Conservation (phyloP, 2,329 filamentous ascomycete species). For the Calonectria fujianensis region DNA sequence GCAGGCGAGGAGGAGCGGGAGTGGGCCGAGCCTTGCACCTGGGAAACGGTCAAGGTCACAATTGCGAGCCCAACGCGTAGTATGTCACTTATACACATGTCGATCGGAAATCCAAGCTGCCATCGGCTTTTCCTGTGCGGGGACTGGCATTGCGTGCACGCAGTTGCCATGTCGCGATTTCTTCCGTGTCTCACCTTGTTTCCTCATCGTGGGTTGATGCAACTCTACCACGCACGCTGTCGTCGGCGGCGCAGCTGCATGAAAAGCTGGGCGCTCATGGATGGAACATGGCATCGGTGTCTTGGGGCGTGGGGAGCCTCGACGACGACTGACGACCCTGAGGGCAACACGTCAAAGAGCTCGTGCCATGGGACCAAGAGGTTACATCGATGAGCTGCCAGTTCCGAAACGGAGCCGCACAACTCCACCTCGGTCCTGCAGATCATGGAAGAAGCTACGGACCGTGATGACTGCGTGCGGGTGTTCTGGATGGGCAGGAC, state of each 20-base stretch:
- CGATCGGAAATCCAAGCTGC: neutral
- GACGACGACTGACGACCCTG: slow-evolving; percentile 25
- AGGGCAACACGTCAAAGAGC: slow-evolving; percentile 27
- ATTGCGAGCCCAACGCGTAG: neutral
- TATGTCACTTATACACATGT: slow-evolving; percentile 2
- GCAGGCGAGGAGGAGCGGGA: slow-evolving; percentile 27
- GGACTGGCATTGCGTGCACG: slow-evolving; percentile 20
- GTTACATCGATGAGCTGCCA: slow-evolving; percentile 36
- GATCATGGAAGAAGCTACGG: slow-evolving; percentile 36
- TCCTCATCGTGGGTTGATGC: slow-evolving; percentile 30
- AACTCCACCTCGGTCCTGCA: slow-evolving; percentile 36
- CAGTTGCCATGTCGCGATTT: slow-evolving; percentile 19
- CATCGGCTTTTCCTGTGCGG: neutral
- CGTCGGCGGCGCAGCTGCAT: slow-evolving; percentile 36
- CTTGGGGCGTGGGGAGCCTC: slow-evolving; percentile 34
- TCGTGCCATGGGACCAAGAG: slow-evolving; percentile 26
- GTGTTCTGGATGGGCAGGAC: neutral
- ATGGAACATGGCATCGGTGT: slow-evolving; percentile 11
- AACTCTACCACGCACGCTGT: slow-evolving; percentile 34
- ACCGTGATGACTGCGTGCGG: slow-evolving; percentile 22
- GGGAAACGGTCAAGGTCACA: slow-evolving; percentile 15
- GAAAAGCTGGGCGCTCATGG: slow-evolving; percentile 15
- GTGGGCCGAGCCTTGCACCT: slow-evolving; percentile 28
- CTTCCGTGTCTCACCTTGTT: slow-evolving; percentile 29
- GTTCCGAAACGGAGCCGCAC: slow-evolving; percentile 41